Evolutionary conservation across 352 stramenopile species (phyloP), one percentile per base, ranked within the genome.

Genomic region (Pythium volutum): DNA sequence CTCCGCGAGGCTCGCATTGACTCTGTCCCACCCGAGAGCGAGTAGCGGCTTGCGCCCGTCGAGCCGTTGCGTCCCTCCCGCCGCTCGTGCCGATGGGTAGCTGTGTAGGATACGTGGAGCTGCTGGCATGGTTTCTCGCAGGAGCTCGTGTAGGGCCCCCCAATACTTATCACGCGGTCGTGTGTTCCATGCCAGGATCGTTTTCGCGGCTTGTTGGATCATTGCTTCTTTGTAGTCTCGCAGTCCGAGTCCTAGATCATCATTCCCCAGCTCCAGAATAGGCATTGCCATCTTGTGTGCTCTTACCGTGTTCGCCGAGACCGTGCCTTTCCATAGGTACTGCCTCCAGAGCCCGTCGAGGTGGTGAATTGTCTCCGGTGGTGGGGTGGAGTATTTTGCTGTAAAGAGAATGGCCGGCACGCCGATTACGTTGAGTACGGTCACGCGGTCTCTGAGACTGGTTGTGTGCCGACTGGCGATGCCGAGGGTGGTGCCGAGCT

Each of bases 131-230:
- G n/a, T n/a, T n/a, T n/a, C n/a, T n/a, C n/a, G n/a, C n/a, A n/a
- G n/a, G n/a, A n/a, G n/a, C n/a, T n/a, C n/a, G 33, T 22, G 50
- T 1, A 62, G 42, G 27, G 56, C 56, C 23, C 22, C 48, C 59
- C 50, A 66, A 15, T 66, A 66, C 25, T 59, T 66, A 29, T 59
- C 59, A 20, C 53, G 41, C 8, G 16, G 8, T 0, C 50, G 1
- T 0, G 20, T n/a, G 39, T 66, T 59, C 50, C 59, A 59, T 2
- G 26, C 10, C 2, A 66, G 25, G 33, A 65, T 46, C 4, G n/a
- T 39, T 14, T 4, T 47, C 7, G 50, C 58, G 12, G 58, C 58
- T 43, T 49, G 42, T 4, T 26, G 25, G 11, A 49, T 38, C 33
- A 38, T 38, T 38, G 7, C 33, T 55, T 22, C 38, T 14, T 22